Conservation (phyloP, 1,139 yeast species). For the Candida dubliniensis region DNA sequence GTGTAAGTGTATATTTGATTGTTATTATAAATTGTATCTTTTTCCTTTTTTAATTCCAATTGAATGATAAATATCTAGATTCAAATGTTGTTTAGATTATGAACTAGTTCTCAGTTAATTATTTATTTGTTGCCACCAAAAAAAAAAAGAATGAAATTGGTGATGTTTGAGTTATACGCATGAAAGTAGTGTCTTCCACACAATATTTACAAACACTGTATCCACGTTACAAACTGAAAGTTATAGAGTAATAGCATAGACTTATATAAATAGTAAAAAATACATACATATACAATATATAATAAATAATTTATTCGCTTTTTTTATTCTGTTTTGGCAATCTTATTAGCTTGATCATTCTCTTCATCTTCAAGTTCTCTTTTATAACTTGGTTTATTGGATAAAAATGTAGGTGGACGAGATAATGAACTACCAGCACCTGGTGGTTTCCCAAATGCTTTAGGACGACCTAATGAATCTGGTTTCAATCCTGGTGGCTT, state of each 20-base stretch:
- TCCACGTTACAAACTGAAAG: too few relatives aligned
- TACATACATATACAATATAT: not conserved
- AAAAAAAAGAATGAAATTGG: too few relatives aligned
- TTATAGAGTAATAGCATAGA: too few relatives aligned
- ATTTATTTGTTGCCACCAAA: slow-evolving; percentile 2
- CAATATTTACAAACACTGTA: too few relatives aligned
- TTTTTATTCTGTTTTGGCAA: slow-evolving; percentile 3
- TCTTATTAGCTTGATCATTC: slow-evolving; percentile 3
- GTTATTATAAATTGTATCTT: not conserved
- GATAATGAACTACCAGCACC: slow-evolving; percentile 18
- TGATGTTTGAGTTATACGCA: not conserved
- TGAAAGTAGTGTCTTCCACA: not conserved
- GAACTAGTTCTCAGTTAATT: not conserved
- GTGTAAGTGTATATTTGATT: not conserved
- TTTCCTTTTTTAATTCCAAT: not conserved
- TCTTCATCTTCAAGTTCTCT: slow-evolving; percentile 16
- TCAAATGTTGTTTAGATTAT: not conserved
- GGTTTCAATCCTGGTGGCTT: slow-evolving; percentile 21
- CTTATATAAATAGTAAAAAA: not conserved
- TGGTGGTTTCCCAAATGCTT: slow-evolving; percentile 24
- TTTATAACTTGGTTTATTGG: slow-evolving; percentile 28
- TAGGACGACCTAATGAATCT: slow-evolving; percentile 18
- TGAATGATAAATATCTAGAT: not conserved
- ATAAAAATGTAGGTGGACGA: slow-evolving; percentile 35
- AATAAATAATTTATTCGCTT: slow-evolving; percentile 3